Evolutionary conservation across 768 basidiomycete species (phyloP).

Genomic region (Royoungia palumana): DNA sequence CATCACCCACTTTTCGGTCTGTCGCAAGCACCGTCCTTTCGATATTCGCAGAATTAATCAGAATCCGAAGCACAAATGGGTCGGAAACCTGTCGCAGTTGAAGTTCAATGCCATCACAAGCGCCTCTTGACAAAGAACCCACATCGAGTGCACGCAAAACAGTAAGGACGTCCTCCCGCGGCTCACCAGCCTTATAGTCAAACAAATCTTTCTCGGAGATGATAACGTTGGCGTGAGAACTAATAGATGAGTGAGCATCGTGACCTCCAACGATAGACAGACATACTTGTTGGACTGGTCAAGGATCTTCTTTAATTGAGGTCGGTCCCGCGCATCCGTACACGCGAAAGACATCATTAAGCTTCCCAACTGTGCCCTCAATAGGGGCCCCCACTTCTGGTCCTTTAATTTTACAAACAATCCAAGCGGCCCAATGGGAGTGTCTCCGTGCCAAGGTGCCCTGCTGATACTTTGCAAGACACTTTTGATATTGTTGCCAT

Average conservation of each 20-base stretch:
- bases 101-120: neutral
- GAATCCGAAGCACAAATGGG: slow-evolving; percentile 68
- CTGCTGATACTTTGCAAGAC: slow-evolving; percentile 52
- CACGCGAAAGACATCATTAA: slow-evolving; percentile 71
- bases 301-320: slow-evolving; percentile 53
- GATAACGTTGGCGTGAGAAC: slow-evolving; percentile 50
- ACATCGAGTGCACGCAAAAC: slow-evolving; percentile 82
- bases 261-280: slow-evolving; percentile 12
- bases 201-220: slow-evolving; percentile 74
- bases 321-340: slow-evolving; percentile 63
- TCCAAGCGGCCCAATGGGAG: slow-evolving; percentile 79
- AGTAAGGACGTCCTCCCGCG: slow-evolving; percentile 58
- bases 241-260: slow-evolving; percentile 27
- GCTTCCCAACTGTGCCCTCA: slow-evolving; percentile 58
- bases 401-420: slow-evolving; percentile 72
- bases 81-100: slow-evolving; percentile 58
- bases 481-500: slow-evolving; percentile 57
- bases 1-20: slow-evolving; percentile 63
- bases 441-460: slow-evolving; percentile 59
- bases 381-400: slow-evolving; percentile 57
- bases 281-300: slow-evolving; percentile 62
- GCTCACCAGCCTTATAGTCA: slow-evolving; percentile 75
- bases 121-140: slow-evolving; percentile 13
- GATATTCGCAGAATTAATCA: slow-evolving; percentile 73
- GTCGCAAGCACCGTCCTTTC: slow-evolving; percentile 68